Base-by-base conservation (phyloP, 192 early-diverging fungal species). In the Podila horticola region DNA sequence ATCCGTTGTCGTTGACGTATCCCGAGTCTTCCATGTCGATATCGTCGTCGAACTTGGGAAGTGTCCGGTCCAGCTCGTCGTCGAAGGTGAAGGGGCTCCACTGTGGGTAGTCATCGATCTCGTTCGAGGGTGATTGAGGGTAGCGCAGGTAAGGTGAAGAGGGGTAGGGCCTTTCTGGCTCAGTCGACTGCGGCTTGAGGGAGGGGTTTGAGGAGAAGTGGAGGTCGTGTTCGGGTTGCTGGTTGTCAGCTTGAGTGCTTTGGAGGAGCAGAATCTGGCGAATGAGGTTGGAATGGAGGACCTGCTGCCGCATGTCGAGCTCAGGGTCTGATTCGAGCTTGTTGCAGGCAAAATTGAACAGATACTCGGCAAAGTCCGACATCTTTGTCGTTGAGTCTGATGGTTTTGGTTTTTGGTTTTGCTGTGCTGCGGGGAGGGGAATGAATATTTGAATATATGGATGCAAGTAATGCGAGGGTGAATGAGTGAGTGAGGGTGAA, bases 261-360 rank as follows among this genome's bases (percentile, higher is more conserved):
- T 77, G 63, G 20, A 30, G 52, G 6, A 77, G 75, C n/a, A 77
- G 75, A 63, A 77, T 77, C 38, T 77, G 75, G 19, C 75, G 61
- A 49, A 77, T 71, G 30, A 77, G 75, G 59, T 77, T 77, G 15
- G 75, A 71, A 28, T 77, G 75, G 29, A 77, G 75, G 19, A 77
- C 52, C 49, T 64, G 68, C 50, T 77, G 75, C 31, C 75, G 75
- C 38, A 77, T 31, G 63, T 76, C 74, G 48, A 76, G 67, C 31
- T 77, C 62, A 20, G 75, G 69, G 12, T 30, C 66, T 17, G 68
- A 33, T 28, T 77, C 68, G 59, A 77, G 75, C n/a, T 77, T 77
- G 64, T 62, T 77, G 68, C 75, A 66, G 29, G 75, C 75, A 45
- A 77, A 77, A 69, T 62, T 71, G 64, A 71, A 71, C 33, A 77